phyloP scores from a whole-genome alignment of 352 stramenopile species.

The Globisporangium radiosum region DNA sequence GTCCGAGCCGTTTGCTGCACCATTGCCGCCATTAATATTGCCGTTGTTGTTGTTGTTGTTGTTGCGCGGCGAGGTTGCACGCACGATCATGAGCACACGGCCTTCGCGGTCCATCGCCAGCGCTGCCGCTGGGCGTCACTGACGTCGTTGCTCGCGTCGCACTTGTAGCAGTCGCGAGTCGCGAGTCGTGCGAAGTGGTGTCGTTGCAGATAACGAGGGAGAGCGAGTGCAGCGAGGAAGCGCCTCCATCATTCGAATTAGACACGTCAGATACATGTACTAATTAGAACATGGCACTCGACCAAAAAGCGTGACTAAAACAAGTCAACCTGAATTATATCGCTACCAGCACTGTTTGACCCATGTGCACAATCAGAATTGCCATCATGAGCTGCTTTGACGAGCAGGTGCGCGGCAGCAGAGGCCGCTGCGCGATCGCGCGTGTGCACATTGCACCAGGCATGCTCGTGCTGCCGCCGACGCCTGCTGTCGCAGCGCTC shows the following conservation, averaged over 20 bases:
- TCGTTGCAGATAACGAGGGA: no score
- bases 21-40: not conserved
- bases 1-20: constrained; percentile 17
- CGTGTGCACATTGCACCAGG: constrained; percentile 19
- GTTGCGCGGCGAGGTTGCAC: constrained; percentile 49
- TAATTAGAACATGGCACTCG: no score
- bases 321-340: not conserved
- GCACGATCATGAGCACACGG: constrained; percentile 79
- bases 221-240: no score
- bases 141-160: not conserved
- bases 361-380: not conserved
- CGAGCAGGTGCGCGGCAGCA: constrained; percentile 21
- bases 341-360: no score
- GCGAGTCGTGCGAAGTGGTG: no score
- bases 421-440: constrained; percentile 45
- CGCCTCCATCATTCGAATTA: no score
- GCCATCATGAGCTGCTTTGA: constrained; percentile 2
- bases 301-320: no score
- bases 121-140: not conserved
- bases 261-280: no score
- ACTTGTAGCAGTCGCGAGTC: no score
- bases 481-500: constrained; percentile 21
- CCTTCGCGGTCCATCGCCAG: constrained; percentile 27
- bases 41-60: not conserved
- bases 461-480: constrained; percentile 24